Evolutionary conservation across 2,329 filamentous ascomycete species (phyloP), one percentile per base, ranked within the genome.

Genomic region (Remersonia thermophila): DNA sequence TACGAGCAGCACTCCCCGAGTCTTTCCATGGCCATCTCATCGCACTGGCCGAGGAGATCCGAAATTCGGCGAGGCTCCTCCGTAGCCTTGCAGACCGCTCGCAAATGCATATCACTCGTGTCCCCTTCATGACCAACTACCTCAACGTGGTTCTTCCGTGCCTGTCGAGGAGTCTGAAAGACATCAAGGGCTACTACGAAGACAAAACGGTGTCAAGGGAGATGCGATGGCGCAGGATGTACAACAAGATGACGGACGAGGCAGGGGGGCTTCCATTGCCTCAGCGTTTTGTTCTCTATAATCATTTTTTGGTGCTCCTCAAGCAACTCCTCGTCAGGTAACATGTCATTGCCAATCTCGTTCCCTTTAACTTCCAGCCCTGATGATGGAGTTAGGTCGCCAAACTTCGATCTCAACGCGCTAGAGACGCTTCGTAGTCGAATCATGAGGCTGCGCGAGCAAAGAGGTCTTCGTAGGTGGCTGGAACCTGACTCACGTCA

Each of bases 171-270:
- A 68, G 67, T 1, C 51, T 78, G 12, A 52, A 60, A 29, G 71
- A 76, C 41, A 76, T 78, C 44, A 63, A 55, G 28, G 42, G 40
- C 7, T 64, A 64, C 51, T 67, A 72, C 46, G 63, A 72, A 25
- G 66, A 76, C 47, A 63, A 58, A 26, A 59, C 58, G 4, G 44
- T 66, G 29, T 57, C 60, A 13, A 65, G 62, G 36, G 61, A 67
- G 41, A 56, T 61, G 26, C 63, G 71, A 36, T 78, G 74, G 73
- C 62, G 65, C 29, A 63, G 62, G 45, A 76, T 77, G 70, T 73
- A 68, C 48, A 62, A 74, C 50, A 55, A 58, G 4, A 63, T 77
- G 62, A 63, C 61, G 7, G 60, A 66, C 16, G 69, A 77, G 48
- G 64, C 63, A 3, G 63, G 59, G 2, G 68, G 66, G 0, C 60